Base-by-base conservation (phyloP, 2,329 filamentous ascomycete genomes). In the Fusarium anguioides region DNA sequence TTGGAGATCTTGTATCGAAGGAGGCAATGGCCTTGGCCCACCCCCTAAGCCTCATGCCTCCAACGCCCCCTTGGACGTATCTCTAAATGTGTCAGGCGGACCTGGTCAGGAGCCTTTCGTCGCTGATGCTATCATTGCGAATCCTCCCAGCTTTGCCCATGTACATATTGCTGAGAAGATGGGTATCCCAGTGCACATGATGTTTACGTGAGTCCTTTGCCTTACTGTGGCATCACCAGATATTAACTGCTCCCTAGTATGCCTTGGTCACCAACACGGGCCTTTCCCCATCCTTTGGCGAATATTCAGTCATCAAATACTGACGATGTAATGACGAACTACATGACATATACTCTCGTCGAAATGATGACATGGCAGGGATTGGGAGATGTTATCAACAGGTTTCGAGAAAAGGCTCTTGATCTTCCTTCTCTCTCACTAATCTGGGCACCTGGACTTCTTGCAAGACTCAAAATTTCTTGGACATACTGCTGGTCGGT, bases 361-460 rank as follows among this genome's bases (percentile, higher is more conserved):
- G 94, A 97, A 69, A 92, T 96, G 86, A 88, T 97, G 84, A 94
- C 94, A 12, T 97, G 93, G 93, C 93, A 97, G 78, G 94, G 93
- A 0, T 81, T 97, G 6, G 94, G 94, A 35, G 94, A 97, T 77
- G 83, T 97, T 8, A 95, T 97, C 75, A 97, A 98, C 74, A 86
- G 89, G 12, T 97, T 97, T 73, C 85, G 94, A 50, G 89, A 90
- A 67, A 89, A 89, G 59, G 87, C 86, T 15, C 83, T 97, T 2
- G 90, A 91, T 24, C 81, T 97, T 1, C 91, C 96, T 41, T 86
- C 91, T 0, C 84, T 97, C 39, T 93, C 91, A 62, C 81, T 93
- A 9, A 89, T 96, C 46, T 95, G 91, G 86, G 94, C 92, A 4
- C 93, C 94, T 10, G 92, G 91, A 5, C 86, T 97, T 75, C 81